phyloP scores from a whole-genome alignment of 805 yeast species.

The Debaryomyces tyrocola region DNA sequence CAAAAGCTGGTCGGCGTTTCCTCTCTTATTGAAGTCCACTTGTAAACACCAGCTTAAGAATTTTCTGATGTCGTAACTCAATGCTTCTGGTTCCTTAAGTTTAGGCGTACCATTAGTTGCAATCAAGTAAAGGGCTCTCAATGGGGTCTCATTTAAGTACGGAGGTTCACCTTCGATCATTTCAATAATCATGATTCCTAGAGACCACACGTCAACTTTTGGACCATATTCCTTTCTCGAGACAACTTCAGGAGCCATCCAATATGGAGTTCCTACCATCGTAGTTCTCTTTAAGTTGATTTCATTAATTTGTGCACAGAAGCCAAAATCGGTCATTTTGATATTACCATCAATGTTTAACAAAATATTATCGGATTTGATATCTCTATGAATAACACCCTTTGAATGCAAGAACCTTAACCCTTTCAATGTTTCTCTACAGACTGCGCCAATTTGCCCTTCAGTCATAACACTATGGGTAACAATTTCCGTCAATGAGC shows the following conservation, averaged over 20 bases:
- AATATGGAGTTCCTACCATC: constrained; percentile 98
- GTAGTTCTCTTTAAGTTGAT: constrained; percentile 84
- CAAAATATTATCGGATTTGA: constrained; percentile 90
- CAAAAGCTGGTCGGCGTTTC: constrained; percentile 72
- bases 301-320: constrained; percentile 78
- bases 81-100: constrained; percentile 80
- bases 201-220: constrained; percentile 95
- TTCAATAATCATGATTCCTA: constrained; percentile 97
- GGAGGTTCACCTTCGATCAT: constrained; percentile 99
- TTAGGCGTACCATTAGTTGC: constrained; percentile 97
- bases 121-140: constrained; percentile 88
- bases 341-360: constrained; percentile 83
- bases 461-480: constrained; percentile 89
- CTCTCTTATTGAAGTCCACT: constrained; percentile 81
- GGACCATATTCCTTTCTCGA: constrained; percentile 94
- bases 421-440: constrained; percentile 87
- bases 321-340: constrained; percentile 93
- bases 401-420: constrained; percentile 83
- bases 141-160: constrained; percentile 91
- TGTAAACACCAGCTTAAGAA: constrained; percentile 79
- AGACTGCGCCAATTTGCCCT: constrained; percentile 92
- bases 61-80: constrained; percentile 62
- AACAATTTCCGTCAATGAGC: constrained; percentile 92
- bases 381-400: constrained; percentile 94
- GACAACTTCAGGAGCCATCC: constrained; percentile 99